Conservation (phyloP, 139 green algal genomes). For the Chlorella sorokiniana region DNA sequence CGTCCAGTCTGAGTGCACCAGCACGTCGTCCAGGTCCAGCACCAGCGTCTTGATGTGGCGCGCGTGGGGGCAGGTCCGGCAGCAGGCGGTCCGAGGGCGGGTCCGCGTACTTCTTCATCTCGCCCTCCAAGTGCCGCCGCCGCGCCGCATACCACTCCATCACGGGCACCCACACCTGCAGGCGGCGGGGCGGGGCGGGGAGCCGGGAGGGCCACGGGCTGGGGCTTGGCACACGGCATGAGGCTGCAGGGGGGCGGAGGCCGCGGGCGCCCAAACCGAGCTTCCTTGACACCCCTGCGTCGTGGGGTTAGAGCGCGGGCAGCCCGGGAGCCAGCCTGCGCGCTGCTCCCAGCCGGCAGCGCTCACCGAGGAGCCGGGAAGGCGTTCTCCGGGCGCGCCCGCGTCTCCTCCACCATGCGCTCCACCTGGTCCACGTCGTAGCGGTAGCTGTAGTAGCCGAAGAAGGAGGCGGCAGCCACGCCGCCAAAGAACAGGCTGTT, state of each 20-base stretch:
- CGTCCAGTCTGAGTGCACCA: conserved; percentile 94
- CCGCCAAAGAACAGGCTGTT: conserved; percentile 62
- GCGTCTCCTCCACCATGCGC: conserved; percentile 50
- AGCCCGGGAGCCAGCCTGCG: too few species aligned
- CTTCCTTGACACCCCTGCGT: too few species aligned
- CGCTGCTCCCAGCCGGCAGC: background rate
- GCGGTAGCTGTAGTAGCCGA: conserved; percentile 71
- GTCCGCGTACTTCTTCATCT: conserved; percentile 82
- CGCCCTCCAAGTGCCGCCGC: conserved; percentile 55
- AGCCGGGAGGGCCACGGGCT: background rate
- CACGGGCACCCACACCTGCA: conserved; percentile 55
- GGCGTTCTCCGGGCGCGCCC: conserved; percentile 32
- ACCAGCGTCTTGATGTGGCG: conserved; percentile 92
- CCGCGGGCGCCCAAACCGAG: too few species aligned
- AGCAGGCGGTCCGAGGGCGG: conserved; percentile 90
- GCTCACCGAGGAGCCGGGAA: conserved; percentile 39
- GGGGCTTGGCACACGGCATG: too few species aligned
- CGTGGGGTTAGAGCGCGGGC: too few species aligned
- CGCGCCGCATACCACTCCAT: conserved; percentile 66
- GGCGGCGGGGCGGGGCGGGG: too few species aligned
- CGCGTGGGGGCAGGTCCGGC: conserved; percentile 82
- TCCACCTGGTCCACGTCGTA: conserved; percentile 52
- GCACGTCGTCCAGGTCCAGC: conserved; percentile 93
- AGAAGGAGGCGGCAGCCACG: conserved; percentile 49
- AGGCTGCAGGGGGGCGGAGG: too few species aligned